Conservation (phyloP, 306 rosid species). For the Sindora glabra region DNA sequence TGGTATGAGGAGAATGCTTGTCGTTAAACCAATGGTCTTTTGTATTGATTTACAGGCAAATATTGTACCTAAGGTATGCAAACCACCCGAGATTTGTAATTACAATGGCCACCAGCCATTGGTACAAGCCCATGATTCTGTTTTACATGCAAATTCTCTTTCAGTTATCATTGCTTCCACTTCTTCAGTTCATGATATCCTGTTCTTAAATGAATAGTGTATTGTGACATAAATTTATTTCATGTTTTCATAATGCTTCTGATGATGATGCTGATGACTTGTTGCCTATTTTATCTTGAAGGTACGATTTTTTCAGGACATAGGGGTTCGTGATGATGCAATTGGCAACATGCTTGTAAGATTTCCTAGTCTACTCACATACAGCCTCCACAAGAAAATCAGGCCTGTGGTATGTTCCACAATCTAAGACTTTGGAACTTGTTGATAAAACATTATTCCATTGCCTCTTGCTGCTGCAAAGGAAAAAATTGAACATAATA, state of each 20-base stretch:
- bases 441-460: neutral
- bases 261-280: slow-evolving; percentile 9
- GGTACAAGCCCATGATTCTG: neutral
- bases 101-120: neutral
- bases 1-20: slow-evolving; percentile 89
- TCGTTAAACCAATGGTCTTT: slow-evolving; percentile 74
- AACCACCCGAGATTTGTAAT: neutral
- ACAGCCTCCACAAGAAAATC: slow-evolving; percentile 84
- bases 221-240: neutral
- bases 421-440: neutral
- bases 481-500: neutral
- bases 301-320: slow-evolving; percentile 72
- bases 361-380: slow-evolving; percentile 77
- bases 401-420: slow-evolving; percentile 73
- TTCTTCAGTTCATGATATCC: neutral
- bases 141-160: neutral
- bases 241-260: slow-evolving; percentile 5
- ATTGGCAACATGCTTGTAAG: slow-evolving; percentile 91
- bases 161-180: slow-evolving; percentile 1
- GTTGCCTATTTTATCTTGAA: slow-evolving; percentile 22
- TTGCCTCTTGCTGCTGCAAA: neutral
- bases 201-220: neutral
- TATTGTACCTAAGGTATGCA: slow-evolving; percentile 80
- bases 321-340: slow-evolving; percentile 71
- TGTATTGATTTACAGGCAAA: slow-evolving; percentile 63